Evolutionary conservation across 495 filamentous ascomycete genomes (phyloP).

Genomic region (Lophiostoma macrostomum): DNA sequence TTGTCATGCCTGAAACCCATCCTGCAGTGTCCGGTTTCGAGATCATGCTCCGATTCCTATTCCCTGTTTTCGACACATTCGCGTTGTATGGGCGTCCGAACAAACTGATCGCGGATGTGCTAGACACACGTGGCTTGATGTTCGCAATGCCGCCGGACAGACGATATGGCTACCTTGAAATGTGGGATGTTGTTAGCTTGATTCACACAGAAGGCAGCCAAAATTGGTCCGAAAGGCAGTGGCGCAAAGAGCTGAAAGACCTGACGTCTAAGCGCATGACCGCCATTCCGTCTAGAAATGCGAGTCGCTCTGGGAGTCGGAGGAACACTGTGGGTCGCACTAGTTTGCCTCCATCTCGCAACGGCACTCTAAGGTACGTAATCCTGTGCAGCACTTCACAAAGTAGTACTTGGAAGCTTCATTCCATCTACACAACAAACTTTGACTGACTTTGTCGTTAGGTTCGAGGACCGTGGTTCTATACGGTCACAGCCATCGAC

Average conservation of each 20-base stretch:
- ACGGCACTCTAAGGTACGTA: conserved; percentile 20
- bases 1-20: conserved; percentile 94
- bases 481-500: conserved; percentile 51
- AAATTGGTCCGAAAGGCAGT: conserved; percentile 83
- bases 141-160: conserved; percentile 92
- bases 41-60: conserved; percentile 91
- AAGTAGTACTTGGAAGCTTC: too few relatives aligned
- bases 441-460: too few relatives aligned
- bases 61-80: conserved; percentile 93
- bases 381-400: too few relatives aligned
- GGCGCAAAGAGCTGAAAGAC: conserved; percentile 86
- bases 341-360: conserved; percentile 53
- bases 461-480: conserved; percentile 61
- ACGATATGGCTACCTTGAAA: conserved; percentile 87
- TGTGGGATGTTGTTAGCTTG: conserved; percentile 74
- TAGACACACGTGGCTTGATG: conserved; percentile 89
- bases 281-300: conserved; percentile 36
- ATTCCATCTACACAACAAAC: too few relatives aligned
- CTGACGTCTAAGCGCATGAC: conserved; percentile 76
- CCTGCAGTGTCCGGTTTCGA: conserved; percentile 91
- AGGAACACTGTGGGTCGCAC: conserved; percentile 65
- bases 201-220: conserved; percentile 74
- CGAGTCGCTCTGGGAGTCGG: conserved; percentile 51
- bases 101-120: conserved; percentile 78
- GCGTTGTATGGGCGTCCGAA: conserved; percentile 87